Percentiles rank a stretch among this genome's conserved stretches.
These are phyloP conservation scores for Cryptosporidium ryanae DNA, from an alignment of 169 alveolate genomes.

Conservation along the genomic window DNA sequence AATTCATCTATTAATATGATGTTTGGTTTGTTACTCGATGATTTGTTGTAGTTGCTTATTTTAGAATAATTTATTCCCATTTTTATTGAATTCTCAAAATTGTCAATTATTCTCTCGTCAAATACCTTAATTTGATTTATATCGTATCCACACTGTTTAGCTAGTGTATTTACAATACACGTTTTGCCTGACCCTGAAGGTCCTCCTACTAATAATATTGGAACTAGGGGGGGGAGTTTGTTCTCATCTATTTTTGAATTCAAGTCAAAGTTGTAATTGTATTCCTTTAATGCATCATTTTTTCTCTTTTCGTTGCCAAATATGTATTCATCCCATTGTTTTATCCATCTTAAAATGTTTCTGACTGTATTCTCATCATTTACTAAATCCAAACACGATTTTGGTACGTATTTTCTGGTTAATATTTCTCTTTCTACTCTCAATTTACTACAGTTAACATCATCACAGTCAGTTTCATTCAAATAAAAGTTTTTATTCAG, in stretches of 20 bases:
- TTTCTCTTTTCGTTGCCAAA: constrained; percentile 35
- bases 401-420: constrained; percentile 78
- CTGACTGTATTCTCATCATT: constrained; percentile 83
- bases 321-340: constrained; percentile 85
- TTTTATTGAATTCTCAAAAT: constrained; percentile 78
- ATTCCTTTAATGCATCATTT: neutral
- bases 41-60: constrained; percentile 49
- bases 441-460: neutral
- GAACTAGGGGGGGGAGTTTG: constrained; percentile 21
- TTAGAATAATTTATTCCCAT: constrained; percentile 75
- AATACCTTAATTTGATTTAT: constrained; percentile 78
- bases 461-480: neutral
- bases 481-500: too few relatives aligned
- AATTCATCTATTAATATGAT: constrained; percentile 84
- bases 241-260: neutral
- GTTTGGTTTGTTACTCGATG: constrained; percentile 77
- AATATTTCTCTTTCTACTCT: constrained; percentile 1
- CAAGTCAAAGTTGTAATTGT: neutral
- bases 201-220: constrained; percentile 81
- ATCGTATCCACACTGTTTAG: constrained; percentile 84
- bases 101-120: constrained; percentile 82
- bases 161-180: constrained; percentile 80
- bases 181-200: constrained; percentile 87
- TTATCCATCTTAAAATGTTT: constrained; percentile 84
- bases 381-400: constrained; percentile 80